These are phyloP conservation scores for Oryza officinalis DNA, from an alignment of 176 grass and related monocot species.

Conservation along the genomic window DNA sequence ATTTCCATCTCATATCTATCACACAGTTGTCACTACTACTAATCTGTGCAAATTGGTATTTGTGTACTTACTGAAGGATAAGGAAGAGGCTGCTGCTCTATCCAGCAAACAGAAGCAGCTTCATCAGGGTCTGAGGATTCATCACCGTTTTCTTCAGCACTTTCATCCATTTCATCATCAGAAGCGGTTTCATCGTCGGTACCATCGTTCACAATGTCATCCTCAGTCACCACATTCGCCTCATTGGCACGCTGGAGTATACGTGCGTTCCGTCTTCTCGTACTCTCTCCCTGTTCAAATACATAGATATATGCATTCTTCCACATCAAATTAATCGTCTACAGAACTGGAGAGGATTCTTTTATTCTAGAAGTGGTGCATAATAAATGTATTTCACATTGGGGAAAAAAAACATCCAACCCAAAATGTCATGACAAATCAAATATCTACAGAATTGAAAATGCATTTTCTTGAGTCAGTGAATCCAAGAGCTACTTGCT, in stretches of 20 bases:
- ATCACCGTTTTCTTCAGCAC: neutral
- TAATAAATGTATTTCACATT: neutral
- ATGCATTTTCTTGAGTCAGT: neutral
- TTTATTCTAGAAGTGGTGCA: neutral
- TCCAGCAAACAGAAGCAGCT: slow-evolving; percentile 22
- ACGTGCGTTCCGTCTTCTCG: neutral
- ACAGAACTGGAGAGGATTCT: neutral
- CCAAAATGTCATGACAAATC: neutral
- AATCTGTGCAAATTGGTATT: neutral
- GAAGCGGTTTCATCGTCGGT: neutral
- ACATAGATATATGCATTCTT: neutral
- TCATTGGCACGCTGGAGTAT: neutral
- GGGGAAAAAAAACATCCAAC: neutral
- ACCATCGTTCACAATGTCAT: neutral
- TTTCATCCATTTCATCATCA: neutral
- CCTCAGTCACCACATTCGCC: slow-evolving; percentile 25
- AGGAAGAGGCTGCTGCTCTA: slow-evolving; percentile 65
- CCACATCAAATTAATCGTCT: neutral
- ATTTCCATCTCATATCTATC: neutral
- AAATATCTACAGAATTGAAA: neutral
- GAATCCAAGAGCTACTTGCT: neutral
- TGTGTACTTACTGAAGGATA: slow-evolving; percentile 46
- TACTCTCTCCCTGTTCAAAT: neutral
- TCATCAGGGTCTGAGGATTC: slow-evolving; percentile 23
- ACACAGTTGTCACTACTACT: neutral